phyloP scores from a whole-genome alignment of 345 rosid species.

The Lepidium africanum region DNA sequence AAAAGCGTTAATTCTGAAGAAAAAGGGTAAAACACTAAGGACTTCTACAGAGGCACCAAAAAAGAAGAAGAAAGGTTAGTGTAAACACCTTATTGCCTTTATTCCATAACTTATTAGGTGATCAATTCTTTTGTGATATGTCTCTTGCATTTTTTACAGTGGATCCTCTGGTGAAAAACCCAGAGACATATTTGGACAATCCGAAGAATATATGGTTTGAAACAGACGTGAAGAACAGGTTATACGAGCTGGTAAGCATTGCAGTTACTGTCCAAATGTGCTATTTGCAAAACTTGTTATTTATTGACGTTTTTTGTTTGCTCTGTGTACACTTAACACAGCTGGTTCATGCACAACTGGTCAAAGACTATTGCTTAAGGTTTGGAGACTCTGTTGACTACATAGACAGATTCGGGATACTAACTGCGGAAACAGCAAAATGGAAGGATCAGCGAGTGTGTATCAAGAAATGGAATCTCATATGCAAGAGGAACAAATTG shows the following conservation, averaged over 20 bases:
- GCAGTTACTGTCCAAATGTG: not conserved
- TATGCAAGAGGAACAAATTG: constrained; percentile 3
- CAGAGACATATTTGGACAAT: constrained; percentile 20
- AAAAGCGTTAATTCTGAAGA: not conserved
- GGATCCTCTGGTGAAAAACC: not conserved
- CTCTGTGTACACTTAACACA: not conserved
- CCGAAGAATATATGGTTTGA: constrained; percentile 7
- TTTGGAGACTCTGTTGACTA: not conserved
- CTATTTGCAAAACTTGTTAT: not conserved
- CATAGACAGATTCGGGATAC: not conserved
- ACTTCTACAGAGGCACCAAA: not conserved
- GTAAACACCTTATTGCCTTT: not conserved
- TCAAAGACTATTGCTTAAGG: constrained; percentile 5
- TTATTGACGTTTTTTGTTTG: not conserved
- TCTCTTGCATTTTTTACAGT: constrained; percentile 5
- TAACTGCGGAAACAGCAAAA: not conserved
- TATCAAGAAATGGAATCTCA: not conserved
- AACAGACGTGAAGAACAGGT: constrained; percentile 17
- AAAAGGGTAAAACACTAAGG: not conserved
- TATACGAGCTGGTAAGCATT: constrained; percentile 12
- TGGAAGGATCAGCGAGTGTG: constrained; percentile 10
- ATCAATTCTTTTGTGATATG: not conserved
- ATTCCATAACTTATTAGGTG: not conserved
- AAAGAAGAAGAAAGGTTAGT: not conserved
- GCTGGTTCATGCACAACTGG: constrained; percentile 20